A percentile compares a stretch with the other conserved stretches of the same genome.
These are phyloP conservation scores for Aspergillus pseudoviridinutans DNA, from an alignment of 2,329 filamentous ascomycete genomes.

Conservation along the genomic window DNA sequence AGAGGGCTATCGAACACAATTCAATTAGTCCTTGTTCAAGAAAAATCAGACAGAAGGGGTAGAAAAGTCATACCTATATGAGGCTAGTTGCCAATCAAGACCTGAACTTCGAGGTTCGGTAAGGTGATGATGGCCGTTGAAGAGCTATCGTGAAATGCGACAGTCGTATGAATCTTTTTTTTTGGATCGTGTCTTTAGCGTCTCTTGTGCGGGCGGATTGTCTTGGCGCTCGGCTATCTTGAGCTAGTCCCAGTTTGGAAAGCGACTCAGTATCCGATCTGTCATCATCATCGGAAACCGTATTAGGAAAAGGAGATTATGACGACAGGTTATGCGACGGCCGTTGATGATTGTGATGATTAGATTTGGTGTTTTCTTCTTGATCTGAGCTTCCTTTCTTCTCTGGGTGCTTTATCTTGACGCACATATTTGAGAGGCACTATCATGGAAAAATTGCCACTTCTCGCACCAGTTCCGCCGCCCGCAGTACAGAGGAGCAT, in stretches of 20 bases:
- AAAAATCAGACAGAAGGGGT: background rate
- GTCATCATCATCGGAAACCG: background rate
- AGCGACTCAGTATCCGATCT: constrained; percentile 9
- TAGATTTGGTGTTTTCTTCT: background rate
- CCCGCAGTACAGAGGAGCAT: constrained; percentile 63
- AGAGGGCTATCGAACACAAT: constrained; percentile 13
- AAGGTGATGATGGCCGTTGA: constrained; percentile 65
- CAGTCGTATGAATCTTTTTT: constrained; percentile 15
- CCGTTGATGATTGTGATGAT: background rate
- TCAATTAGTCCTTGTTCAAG: constrained; percentile 2
- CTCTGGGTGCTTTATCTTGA: background rate
- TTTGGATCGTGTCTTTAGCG: constrained; percentile 9
- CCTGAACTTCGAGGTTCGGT: constrained; percentile 73
- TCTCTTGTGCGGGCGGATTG: constrained; percentile 25
- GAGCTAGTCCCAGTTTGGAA: constrained; percentile 31
- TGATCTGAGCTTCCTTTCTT: background rate
- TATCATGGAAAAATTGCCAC: constrained; percentile 55
- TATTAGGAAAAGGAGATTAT: background rate
- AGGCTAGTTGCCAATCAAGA: constrained; percentile 63
- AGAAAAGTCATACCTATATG: constrained; percentile 18
- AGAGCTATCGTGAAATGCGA: constrained; percentile 19
- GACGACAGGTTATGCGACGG: background rate
- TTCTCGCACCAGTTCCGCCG: constrained; percentile 74
- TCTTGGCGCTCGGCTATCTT: constrained; percentile 39
- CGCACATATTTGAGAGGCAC: constrained; percentile 26